Conservation (phyloP, 371 early-diverging fungal species). For the Batkoa obscura region DNA sequence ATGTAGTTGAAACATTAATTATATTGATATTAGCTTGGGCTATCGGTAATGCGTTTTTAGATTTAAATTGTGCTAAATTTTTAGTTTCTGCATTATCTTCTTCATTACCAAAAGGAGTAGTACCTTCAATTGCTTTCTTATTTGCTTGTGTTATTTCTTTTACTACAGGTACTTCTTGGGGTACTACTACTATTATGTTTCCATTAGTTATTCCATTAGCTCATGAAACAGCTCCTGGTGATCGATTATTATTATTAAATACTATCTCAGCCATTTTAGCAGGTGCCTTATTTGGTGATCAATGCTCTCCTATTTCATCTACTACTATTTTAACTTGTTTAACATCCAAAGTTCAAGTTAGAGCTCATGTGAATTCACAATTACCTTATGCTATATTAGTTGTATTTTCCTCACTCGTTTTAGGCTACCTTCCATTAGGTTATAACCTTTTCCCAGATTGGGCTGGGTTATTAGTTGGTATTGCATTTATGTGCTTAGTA, state of each 20-base stretch:
- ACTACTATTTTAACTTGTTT: neutral
- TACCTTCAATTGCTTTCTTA: constrained; percentile 1
- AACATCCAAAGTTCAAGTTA: neutral
- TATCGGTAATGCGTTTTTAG: constrained; percentile 1
- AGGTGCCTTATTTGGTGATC: constrained; percentile 6
- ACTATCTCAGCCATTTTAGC: constrained; percentile 3
- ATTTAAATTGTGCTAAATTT: neutral
- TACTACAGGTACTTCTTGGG: constrained; percentile 5
- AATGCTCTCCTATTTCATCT: constrained; percentile 1
- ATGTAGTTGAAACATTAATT: neutral
- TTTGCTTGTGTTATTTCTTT: neutral
- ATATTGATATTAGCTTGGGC: constrained; percentile 5
- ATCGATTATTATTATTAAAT: neutral
- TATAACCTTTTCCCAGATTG: neutral
- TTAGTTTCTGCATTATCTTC: neutral
- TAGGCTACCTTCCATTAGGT: constrained; percentile 5
- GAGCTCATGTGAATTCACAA: constrained; percentile 4
- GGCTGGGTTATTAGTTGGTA: neutral
- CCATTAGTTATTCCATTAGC: constrained; percentile 3
- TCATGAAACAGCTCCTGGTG: neutral
- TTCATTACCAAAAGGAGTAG: neutral
- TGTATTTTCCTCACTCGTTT: neutral
- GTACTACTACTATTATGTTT: constrained; percentile 4
- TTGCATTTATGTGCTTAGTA: neutral
- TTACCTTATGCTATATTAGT: neutral